phyloP scores from a whole-genome alignment of 768 basidiomycete genomes.

The Lactifluus subvellereus region DNA sequence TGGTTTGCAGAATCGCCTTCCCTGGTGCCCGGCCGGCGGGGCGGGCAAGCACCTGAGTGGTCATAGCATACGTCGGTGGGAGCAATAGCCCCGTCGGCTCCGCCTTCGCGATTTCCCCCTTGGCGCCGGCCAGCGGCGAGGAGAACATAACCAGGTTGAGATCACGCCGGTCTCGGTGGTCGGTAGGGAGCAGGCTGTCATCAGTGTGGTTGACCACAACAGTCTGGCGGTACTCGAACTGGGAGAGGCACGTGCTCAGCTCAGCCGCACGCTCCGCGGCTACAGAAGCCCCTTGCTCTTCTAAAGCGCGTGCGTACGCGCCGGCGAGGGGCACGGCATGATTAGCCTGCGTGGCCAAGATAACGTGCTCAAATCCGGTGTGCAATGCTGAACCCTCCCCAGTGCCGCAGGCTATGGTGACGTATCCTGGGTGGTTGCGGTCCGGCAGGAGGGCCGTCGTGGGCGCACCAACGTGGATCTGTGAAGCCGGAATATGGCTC shows the following conservation, averaged over 20 bases:
- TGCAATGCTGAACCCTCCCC: slow-evolving; percentile 28
- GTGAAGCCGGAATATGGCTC: slow-evolving; percentile 31
- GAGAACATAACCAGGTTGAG: slow-evolving; percentile 52
- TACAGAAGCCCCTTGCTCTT: slow-evolving; percentile 9
- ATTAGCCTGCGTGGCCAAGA: slow-evolving; percentile 71
- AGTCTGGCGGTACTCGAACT: slow-evolving; percentile 49
- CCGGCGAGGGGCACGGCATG: slow-evolving; percentile 50
- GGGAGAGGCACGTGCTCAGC: slow-evolving; percentile 44
- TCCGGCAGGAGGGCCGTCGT: slow-evolving; percentile 44
- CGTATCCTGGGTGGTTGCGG: slow-evolving; percentile 31
- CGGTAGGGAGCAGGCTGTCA: slow-evolving; percentile 47
- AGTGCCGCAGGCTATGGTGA: slow-evolving; percentile 36
- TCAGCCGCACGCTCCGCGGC: slow-evolving; percentile 31
- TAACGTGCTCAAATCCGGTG: slow-evolving; percentile 56
- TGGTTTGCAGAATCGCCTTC: slow-evolving; percentile 57
- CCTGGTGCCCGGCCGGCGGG: slow-evolving; percentile 33
- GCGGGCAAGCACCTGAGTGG: slow-evolving; percentile 55
- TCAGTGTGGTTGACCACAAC: slow-evolving; percentile 73
- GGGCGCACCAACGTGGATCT: slow-evolving; percentile 51
- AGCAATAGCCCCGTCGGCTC: slow-evolving; percentile 29
- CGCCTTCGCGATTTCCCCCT: background rate
- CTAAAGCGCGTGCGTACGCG: slow-evolving; percentile 40
- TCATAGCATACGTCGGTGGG: slow-evolving; percentile 54
- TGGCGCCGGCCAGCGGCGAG: background rate
- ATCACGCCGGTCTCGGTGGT: slow-evolving; percentile 48